Evolutionary conservation across 768 basidiomycete species (phyloP).

Genomic region (Leucosporidium yakuticum): DNA sequence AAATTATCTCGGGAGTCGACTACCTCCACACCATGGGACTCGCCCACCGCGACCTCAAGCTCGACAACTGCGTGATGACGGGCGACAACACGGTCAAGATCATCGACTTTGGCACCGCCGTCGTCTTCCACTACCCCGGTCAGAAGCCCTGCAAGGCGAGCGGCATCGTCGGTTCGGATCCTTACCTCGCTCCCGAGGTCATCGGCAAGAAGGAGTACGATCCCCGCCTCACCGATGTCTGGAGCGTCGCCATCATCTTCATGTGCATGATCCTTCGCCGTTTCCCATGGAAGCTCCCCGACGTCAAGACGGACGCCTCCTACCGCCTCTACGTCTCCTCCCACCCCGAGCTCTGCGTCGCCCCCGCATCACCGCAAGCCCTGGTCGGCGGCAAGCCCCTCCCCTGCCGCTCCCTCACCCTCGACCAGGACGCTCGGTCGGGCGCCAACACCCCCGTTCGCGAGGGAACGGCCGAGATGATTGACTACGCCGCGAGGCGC

Average conservation of each 20-base stretch:
- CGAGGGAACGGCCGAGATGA: not conserved
- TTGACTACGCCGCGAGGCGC: conserved; percentile 12
- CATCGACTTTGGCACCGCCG: conserved; percentile 99
- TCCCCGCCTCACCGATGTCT: conserved; percentile 95
- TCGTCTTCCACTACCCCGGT: conserved; percentile 97
- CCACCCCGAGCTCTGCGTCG: conserved; percentile 71
- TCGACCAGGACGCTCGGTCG: conserved; percentile 6
- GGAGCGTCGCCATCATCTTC: conserved; percentile 97
- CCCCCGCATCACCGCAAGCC: conserved; percentile 12
- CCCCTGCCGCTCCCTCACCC: conserved; percentile 25
- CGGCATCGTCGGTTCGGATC: conserved; percentile 93
- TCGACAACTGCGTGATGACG: conserved; percentile 99
- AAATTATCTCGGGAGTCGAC: conserved; percentile 95
- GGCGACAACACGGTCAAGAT: conserved; percentile 87
- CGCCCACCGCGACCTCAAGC: conserved; percentile 96
- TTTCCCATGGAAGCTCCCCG: conserved; percentile 99
- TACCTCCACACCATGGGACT: conserved; percentile 96
- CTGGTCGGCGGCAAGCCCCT: conserved; percentile 34
- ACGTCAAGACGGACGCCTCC: conserved; percentile 82
- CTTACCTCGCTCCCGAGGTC: conserved; percentile 96
- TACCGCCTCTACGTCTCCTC: conserved; percentile 87
- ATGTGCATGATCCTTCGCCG: conserved; percentile 96
- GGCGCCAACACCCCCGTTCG: not conserved
- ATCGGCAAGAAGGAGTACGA: conserved; percentile 74
- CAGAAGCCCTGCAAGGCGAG: conserved; percentile 65